phyloP scores from a whole-genome alignment of 768 basidiomycete genomes.

The Hypsizygus marmoreus region DNA sequence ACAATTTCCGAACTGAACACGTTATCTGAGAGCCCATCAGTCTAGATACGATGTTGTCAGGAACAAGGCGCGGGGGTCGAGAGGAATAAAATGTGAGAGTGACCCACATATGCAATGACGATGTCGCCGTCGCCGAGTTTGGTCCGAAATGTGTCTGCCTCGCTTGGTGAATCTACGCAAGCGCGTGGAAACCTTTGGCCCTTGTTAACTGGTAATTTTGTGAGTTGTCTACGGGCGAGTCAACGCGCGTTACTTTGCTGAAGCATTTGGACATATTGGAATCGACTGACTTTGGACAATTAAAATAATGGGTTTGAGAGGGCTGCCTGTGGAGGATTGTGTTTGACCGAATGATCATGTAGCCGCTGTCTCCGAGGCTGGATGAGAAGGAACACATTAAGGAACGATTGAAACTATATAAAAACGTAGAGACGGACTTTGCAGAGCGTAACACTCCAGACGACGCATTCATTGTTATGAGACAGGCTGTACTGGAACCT shows the following conservation, averaged over 20 bases:
- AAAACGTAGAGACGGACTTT: conserved; percentile 54
- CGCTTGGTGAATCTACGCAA: conserved; percentile 53
- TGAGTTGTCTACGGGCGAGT: conserved; percentile 46
- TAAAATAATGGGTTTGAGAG: conserved; percentile 56
- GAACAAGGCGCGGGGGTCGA: conserved; percentile 26
- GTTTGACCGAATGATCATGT: conserved; percentile 68
- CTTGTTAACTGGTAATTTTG: conserved; percentile 50
- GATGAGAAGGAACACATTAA: conserved; percentile 5
- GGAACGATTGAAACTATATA: not conserved
- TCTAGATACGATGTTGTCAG: conserved; percentile 30
- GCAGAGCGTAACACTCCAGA: conserved; percentile 76
- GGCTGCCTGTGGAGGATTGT: conserved; percentile 57
- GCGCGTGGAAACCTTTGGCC: conserved; percentile 47
- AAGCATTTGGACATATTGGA: too few relatives aligned
- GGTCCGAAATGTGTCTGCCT: conserved; percentile 45
- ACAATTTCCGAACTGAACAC: conserved; percentile 72
- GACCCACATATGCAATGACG: conserved; percentile 48
- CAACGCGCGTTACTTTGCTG: conserved; percentile 15
- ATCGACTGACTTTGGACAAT: conserved; percentile 56
- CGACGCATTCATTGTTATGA: conserved; percentile 72
- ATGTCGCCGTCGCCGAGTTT: conserved; percentile 55
- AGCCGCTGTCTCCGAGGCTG: conserved; percentile 82
- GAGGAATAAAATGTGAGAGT: not conserved
- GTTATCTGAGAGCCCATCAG: conserved; percentile 58
- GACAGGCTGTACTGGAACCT: conserved; percentile 87